Base-by-base conservation (phyloP, 139 green algal species). In the Yamagishiella unicocca region DNA sequence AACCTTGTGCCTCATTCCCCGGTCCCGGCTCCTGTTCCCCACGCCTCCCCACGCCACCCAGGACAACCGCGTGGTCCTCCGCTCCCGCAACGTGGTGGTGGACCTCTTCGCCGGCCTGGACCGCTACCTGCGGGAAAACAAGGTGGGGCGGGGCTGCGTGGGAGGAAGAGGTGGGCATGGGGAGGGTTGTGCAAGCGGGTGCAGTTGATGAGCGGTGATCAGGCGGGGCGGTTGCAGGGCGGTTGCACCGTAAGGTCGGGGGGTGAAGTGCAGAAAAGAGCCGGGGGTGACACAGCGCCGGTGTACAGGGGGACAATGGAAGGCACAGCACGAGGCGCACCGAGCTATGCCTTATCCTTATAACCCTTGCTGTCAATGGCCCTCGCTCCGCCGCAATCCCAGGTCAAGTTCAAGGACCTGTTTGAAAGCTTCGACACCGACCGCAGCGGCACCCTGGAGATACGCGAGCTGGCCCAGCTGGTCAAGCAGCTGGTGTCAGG, bases 61-160 rank as follows among this genome's bases (percentile, higher is more conserved):
- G 82, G 82, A 87, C 37, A 74, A 74, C 35, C 67, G 67, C 25
- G 46, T 87, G 46, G 82, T 87, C 25, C 46, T 80, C 19, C 66
- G 82, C 35, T 19, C n/a, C 24, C 67, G 67, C 46, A 87, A 80
- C 43, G 55, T 68, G 54, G 45, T 76, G 45, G 40, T 50, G 46
- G 85, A 90, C 50, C 53, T 90, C 29, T 86, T 90, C 67, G 1
- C 62, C 38, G 61, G 43, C 50, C 77, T 90, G 75, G 85, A 90
- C 77, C 27, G 21, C 2, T 82, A 90, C 85, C 85, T 90, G 66
- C 35, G 62, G 53, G 55, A 84, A 21, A 76, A 90, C 53, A 80
- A 71, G 67, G 82, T 87, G 67, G 19, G 46, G 70, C 24, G 40
- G 9, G 40, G 37, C 38, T 17, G 1, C 38, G 33, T 14, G 17